These are phyloP conservation scores for Euphorbia corollata DNA, from an alignment of 441 rosid species.

Conservation along the genomic window DNA sequence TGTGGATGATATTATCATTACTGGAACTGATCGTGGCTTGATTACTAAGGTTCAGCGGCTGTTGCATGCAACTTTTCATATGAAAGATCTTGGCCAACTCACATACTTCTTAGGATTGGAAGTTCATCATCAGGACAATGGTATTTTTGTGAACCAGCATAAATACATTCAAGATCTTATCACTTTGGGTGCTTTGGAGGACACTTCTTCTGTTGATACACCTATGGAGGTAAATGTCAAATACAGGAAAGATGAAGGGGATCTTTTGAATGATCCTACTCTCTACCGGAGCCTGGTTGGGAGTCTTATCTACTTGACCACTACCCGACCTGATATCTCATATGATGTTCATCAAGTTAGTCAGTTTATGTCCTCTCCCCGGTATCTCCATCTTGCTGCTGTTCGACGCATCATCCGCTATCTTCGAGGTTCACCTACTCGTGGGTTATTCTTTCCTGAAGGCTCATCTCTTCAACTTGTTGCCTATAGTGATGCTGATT, in stretches of 20 bases:
- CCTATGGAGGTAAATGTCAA: neutral
- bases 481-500: slow-evolving; percentile 10
- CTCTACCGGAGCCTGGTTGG: neutral
- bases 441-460: neutral
- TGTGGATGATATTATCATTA: too few species aligned
- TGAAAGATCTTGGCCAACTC: neutral
- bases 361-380: neutral
- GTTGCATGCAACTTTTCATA: neutral
- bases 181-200: neutral
- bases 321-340: neutral
- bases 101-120: neutral
- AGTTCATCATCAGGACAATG: neutral
- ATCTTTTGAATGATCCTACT: neutral
- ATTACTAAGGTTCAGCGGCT: neutral
- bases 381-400: neutral
- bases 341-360: neutral
- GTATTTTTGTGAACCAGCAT: slow-evolving; percentile 8
- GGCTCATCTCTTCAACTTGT: neutral
- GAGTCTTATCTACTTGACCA: neutral
- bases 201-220: neutral
- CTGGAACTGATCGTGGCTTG: neutral
- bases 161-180: slow-evolving; percentile 1
- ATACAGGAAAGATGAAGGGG: neutral
- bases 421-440: neutral
- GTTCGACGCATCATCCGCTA: slow-evolving; percentile 7